A percentile compares a stretch with the other conserved stretches of the same genome.
Evolutionary conservation across 2,329 filamentous ascomycete species (phyloP).

Genomic region (Pleurostoma richardsiae): DNA sequence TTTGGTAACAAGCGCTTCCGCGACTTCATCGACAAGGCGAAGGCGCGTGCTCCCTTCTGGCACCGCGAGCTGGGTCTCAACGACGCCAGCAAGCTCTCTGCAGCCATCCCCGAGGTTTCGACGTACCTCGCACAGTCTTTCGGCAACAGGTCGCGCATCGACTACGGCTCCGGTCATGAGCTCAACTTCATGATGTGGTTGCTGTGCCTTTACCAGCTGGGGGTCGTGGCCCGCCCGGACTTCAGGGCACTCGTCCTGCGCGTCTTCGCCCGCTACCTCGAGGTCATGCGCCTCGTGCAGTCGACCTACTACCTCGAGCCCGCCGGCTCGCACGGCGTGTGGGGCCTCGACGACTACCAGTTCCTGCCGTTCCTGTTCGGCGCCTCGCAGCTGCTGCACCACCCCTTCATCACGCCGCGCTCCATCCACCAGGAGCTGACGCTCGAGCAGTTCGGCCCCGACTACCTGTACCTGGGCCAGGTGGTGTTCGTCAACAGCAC

Average conservation of each 20-base stretch:
- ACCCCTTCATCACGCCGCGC: conserved; percentile 72
- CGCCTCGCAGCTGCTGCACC: conserved; percentile 80
- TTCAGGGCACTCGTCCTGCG: conserved; percentile 71
- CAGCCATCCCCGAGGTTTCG: conserved; percentile 64
- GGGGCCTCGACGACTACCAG: conserved; percentile 96
- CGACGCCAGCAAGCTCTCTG: conserved; percentile 26
- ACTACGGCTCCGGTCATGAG: conserved; percentile 97
- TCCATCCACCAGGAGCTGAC: conserved; percentile 84
- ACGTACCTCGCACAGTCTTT: conserved; percentile 81
- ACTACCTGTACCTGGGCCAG: conserved; percentile 89
- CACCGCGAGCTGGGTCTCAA: conserved; percentile 55
- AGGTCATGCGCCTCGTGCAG: conserved; percentile 83
- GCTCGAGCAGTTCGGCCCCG: conserved; percentile 76
- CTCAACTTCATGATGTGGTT: conserved; percentile 97
- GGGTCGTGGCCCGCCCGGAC: conserved; percentile 56
- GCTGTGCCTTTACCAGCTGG: conserved; percentile 82
- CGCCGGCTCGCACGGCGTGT: conserved; percentile 93
- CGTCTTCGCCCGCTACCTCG: conserved; percentile 78
- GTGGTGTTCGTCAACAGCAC: conserved; percentile 92
- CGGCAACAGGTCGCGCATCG: conserved; percentile 80
- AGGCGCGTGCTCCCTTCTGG: conserved; percentile 53
- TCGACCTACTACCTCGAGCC: conserved; percentile 94
- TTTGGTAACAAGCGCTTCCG: conserved; percentile 95
- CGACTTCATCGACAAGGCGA: conserved; percentile 67
- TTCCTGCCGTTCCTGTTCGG: conserved; percentile 96